A percentile compares a stretch with the other conserved stretches of the same genome.
Conservation (phyloP, 441 rosid species). For the Gossypium lobatum region DNA sequence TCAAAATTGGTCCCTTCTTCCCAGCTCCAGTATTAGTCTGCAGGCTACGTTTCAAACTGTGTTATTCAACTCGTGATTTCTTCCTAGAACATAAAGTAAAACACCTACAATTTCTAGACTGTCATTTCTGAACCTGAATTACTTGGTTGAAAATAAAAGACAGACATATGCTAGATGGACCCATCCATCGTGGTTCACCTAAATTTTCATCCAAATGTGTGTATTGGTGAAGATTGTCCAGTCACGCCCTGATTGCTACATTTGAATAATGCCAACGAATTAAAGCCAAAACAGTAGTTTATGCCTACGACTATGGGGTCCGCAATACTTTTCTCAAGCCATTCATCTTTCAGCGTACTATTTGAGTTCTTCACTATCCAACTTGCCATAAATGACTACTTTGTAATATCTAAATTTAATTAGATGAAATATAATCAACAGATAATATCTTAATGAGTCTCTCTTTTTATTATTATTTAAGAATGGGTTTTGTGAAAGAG, state of each 20-base stretch:
- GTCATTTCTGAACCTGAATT: neutral
- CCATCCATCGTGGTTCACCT: neutral
- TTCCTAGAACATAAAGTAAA: neutral
- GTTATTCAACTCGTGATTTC: neutral
- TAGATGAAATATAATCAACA: neutral
- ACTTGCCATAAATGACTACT: neutral
- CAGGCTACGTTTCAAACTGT: neutral
- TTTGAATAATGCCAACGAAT: neutral
- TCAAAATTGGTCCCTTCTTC: constrained; percentile 21
- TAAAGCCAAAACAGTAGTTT: neutral
- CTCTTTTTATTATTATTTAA: no score
- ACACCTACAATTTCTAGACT: no score
- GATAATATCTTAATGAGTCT: no score
- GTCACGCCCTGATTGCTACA: neutral
- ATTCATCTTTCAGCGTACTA: neutral
- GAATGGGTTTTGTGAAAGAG: no score
- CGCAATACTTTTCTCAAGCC: neutral
- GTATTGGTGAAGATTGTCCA: neutral
- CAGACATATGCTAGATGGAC: neutral
- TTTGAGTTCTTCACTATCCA: neutral
- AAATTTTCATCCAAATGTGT: neutral
- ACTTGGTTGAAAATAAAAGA: neutral
- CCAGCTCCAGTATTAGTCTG: neutral
- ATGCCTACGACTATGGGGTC: neutral
- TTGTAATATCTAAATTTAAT: neutral